Evolutionary conservation across 1,139 yeast genomes (phyloP).

Genomic region (Kluyveromyces sp.): DNA sequence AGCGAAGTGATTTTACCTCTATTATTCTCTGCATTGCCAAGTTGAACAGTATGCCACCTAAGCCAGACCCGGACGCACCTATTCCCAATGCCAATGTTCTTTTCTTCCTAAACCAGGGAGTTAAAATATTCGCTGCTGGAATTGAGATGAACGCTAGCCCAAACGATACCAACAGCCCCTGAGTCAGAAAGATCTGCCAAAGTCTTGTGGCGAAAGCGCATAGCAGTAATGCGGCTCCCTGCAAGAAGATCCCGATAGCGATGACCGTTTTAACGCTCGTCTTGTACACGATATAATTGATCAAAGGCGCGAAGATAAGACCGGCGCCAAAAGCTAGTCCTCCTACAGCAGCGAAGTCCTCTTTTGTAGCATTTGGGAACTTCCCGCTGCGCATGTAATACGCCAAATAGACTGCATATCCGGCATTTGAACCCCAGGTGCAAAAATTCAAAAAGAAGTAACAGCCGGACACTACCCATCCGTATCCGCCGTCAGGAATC

Average conservation of each 20-base stretch:
- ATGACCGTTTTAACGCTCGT: constrained; percentile 26
- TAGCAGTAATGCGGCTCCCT: constrained; percentile 47
- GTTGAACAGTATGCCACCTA: constrained; percentile 41
- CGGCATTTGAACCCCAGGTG: constrained; percentile 66
- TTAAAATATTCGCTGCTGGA: constrained; percentile 45
- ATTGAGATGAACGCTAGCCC: constrained; percentile 50
- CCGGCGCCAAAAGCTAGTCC: constrained; percentile 57
- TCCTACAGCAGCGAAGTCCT: constrained; percentile 59
- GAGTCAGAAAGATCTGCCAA: constrained; percentile 57
- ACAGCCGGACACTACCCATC: constrained; percentile 56
- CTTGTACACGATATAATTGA: constrained; percentile 29
- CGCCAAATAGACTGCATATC: constrained; percentile 55
- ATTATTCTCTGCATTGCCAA: constrained; percentile 34
- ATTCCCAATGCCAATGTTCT: constrained; percentile 48
- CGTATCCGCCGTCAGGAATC: constrained; percentile 49
- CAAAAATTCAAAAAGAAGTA: constrained; percentile 44
- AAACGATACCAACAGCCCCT: constrained; percentile 55
- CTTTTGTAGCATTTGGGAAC: constrained; percentile 46
- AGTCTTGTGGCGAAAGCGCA: constrained; percentile 53
- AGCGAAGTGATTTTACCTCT: constrained; percentile 44
- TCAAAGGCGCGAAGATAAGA: constrained; percentile 47
- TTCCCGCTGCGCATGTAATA: constrained; percentile 41
- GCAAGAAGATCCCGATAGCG: constrained; percentile 40
- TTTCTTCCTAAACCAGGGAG: constrained; percentile 50
- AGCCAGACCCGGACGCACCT: constrained; percentile 47